These are phyloP conservation scores for Xylariaceae sp. DNA, from an alignment of 2,329 filamentous ascomycete genomes.

Conservation along the genomic window DNA sequence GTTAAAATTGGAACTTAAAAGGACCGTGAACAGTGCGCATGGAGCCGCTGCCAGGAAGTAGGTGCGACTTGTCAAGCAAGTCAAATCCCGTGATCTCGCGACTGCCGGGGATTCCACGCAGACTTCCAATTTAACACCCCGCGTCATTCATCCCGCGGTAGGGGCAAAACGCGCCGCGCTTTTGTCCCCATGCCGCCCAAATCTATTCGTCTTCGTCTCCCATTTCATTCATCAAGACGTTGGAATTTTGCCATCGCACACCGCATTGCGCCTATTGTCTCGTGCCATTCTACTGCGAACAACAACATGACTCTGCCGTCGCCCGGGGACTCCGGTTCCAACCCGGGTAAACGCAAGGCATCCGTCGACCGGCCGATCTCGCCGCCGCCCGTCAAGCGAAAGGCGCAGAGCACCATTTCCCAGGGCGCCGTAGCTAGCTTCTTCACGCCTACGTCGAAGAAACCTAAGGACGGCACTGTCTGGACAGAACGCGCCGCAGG, in stretches of 20 bases:
- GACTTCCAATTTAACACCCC: slow-evolving; percentile 10
- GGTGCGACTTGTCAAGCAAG: background rate
- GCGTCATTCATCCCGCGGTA: slow-evolving; percentile 2
- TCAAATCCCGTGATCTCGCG: slow-evolving; percentile 22
- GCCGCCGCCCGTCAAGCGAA: slow-evolving; percentile 51
- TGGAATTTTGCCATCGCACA: background rate
- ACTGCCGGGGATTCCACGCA: background rate
- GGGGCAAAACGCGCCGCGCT: slow-evolving; percentile 6
- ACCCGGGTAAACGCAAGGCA: slow-evolving; percentile 27
- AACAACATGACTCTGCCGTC: slow-evolving; percentile 18
- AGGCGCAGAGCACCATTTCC: slow-evolving; percentile 48
- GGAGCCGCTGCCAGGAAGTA: background rate
- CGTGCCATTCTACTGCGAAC: background rate
- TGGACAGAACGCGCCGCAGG: slow-evolving; percentile 64
- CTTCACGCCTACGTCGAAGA: slow-evolving; percentile 83
- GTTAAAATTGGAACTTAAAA: no score
- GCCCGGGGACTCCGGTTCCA: background rate
- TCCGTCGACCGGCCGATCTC: slow-evolving; percentile 42
- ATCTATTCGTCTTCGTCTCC: background rate
- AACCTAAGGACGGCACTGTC: slow-evolving; percentile 67
- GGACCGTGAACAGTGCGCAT: background rate
- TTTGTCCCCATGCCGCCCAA: background rate
- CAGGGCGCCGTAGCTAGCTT: slow-evolving; percentile 72
- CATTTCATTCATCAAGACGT: background rate
- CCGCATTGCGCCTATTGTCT: background rate